Conservation (phyloP, 805 yeast genomes). For the Nakazawaea ernobii region DNA sequence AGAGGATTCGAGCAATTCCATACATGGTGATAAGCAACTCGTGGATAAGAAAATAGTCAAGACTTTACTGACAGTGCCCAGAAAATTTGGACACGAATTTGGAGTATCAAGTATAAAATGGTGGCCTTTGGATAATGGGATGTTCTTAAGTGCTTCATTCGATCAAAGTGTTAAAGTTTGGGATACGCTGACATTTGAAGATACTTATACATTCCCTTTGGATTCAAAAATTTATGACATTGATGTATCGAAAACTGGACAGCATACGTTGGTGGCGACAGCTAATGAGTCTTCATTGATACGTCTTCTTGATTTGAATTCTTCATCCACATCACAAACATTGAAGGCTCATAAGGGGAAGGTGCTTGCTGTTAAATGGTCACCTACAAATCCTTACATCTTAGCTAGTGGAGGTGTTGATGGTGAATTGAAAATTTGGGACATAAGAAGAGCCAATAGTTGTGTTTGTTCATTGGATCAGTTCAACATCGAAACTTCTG, state of each 20-base stretch:
- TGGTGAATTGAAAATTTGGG: slow-evolving; percentile 85
- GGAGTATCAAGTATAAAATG: slow-evolving; percentile 74
- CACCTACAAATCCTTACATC: slow-evolving; percentile 54
- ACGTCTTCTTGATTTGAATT: slow-evolving; percentile 66
- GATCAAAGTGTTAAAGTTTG: slow-evolving; percentile 74
- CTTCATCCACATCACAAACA: slow-evolving; percentile 69
- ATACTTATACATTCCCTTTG: slow-evolving; percentile 61
- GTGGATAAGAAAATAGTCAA: slow-evolving; percentile 23
- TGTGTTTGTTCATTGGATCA: slow-evolving; percentile 62
- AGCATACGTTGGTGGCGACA: slow-evolving; percentile 54
- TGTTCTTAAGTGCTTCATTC: slow-evolving; percentile 78
- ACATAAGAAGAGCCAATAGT: slow-evolving; percentile 61
- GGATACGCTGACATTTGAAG: slow-evolving; percentile 66
- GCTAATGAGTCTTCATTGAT: slow-evolving; percentile 68
- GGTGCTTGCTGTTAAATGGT: slow-evolving; percentile 64
- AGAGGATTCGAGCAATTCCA: slow-evolving; percentile 11
- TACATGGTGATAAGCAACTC: slow-evolving; percentile 12
- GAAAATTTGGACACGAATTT: slow-evolving; percentile 48
- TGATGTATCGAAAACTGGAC: slow-evolving; percentile 47
- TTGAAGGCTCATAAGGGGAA: slow-evolving; percentile 56
- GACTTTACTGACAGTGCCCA: slow-evolving; percentile 20
- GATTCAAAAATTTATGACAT: slow-evolving; percentile 60
- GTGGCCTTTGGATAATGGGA: slow-evolving; percentile 88
- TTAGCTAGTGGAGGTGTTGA: slow-evolving; percentile 78
- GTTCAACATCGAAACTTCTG: slow-evolving; percentile 17